A percentile compares a stretch with the other conserved stretches of the same genome.
Evolutionary conservation across 208 protist species (phyloP).

Genomic region (Leishmania martiniquensis): DNA sequence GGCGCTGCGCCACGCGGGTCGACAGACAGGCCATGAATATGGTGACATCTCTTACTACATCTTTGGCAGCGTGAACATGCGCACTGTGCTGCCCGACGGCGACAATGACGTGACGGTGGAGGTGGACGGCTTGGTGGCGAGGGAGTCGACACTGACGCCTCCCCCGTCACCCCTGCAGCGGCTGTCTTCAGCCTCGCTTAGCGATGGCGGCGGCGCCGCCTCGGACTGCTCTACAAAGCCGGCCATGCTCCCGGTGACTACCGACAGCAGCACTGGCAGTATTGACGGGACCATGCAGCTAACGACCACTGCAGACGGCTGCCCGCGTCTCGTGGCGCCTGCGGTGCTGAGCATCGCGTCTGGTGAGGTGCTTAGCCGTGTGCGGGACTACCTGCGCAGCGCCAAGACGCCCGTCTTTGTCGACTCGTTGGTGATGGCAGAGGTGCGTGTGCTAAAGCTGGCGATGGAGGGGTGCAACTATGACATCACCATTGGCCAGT

Average conservation of each 20-base stretch:
- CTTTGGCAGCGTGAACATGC: slow-evolving; percentile 87
- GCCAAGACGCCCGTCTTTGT: slow-evolving; percentile 67
- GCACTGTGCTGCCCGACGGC: slow-evolving; percentile 88
- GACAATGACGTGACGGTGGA: slow-evolving; percentile 90
- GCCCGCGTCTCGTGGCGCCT: slow-evolving; percentile 49
- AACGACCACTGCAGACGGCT: slow-evolving; percentile 39
- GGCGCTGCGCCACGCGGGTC: slow-evolving; percentile 51
- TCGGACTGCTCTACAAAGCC: neutral
- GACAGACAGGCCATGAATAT: slow-evolving; percentile 28
- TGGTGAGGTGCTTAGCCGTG: slow-evolving; percentile 64
- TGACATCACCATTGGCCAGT: slow-evolving; percentile 91
- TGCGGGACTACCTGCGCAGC: slow-evolving; percentile 68
- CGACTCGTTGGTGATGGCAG: slow-evolving; percentile 77
- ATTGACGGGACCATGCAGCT: slow-evolving; percentile 61
- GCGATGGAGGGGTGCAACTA: slow-evolving; percentile 87
- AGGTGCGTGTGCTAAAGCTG: slow-evolving; percentile 91
- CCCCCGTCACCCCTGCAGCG: slow-evolving; percentile 11
- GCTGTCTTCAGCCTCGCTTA: slow-evolving; percentile 9
- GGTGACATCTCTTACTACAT: slow-evolving; percentile 81
- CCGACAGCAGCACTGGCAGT: slow-evolving; percentile 63
- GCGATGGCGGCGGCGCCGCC: neutral
- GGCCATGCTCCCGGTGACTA: slow-evolving; percentile 39
- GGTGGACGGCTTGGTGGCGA: slow-evolving; percentile 65
- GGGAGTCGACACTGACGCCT: slow-evolving; percentile 18
- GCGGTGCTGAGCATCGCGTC: slow-evolving; percentile 62